Conservation (phyloP, 805 yeast species). For the Isabelozyma gotoi region DNA sequence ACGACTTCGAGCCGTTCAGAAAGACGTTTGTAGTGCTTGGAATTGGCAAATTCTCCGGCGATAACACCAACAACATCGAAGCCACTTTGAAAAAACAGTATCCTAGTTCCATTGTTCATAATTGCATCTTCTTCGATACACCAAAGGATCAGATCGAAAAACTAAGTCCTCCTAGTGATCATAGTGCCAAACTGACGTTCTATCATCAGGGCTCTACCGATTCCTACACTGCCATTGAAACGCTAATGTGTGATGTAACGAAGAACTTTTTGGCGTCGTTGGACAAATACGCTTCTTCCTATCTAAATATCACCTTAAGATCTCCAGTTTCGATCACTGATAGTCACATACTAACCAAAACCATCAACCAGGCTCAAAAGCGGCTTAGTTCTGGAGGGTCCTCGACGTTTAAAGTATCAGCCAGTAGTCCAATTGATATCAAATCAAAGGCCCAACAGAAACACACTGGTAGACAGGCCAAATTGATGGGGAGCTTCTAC, state of each 20-base stretch:
- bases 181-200: slow-evolving; percentile 16
- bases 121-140: slow-evolving; percentile 53
- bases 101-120: slow-evolving; percentile 56
- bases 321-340: slow-evolving; percentile 73
- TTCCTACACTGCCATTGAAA: slow-evolving; percentile 44
- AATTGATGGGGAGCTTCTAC: slow-evolving; percentile 73
- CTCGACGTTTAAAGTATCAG: slow-evolving; percentile 21
- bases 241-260: slow-evolving; percentile 72
- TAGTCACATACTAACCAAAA: slow-evolving; percentile 41
- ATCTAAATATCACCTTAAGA: slow-evolving; percentile 74
- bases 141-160: slow-evolving; percentile 20
- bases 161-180: slow-evolving; percentile 14
- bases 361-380: slow-evolving; percentile 43
- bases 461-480: slow-evolving; percentile 71
- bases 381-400: slow-evolving; percentile 41
- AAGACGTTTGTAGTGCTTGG: slow-evolving; percentile 67
- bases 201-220: slow-evolving; percentile 22
- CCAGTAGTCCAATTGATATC: slow-evolving; percentile 15
- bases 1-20: slow-evolving; percentile 88
- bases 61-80: slow-evolving; percentile 5
- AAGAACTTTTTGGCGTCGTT: slow-evolving; percentile 61
- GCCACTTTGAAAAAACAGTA: slow-evolving; percentile 42
- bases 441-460: slow-evolving; percentile 39
- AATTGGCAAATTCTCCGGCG: slow-evolving; percentile 27
- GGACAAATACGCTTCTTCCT: slow-evolving; percentile 69